A percentile compares a stretch with the other conserved stretches of the same genome.
phyloP scores from a whole-genome alignment of 495 filamentous ascomycete species.

The Aspergillus ostianus region DNA sequence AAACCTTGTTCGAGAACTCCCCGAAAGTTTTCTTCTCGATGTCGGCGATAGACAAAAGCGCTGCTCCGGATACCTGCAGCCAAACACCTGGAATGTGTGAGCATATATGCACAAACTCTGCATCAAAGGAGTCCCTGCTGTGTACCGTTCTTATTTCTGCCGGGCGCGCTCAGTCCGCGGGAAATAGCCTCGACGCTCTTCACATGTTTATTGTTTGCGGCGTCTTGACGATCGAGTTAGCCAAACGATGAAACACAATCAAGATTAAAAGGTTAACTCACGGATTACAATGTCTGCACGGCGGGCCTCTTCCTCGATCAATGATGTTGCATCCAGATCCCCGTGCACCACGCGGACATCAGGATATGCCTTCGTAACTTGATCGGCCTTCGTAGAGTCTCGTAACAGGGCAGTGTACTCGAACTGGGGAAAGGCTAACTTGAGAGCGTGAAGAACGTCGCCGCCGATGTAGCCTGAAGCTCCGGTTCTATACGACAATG shows the following conservation, averaged over 20 bases:
- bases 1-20: conserved; percentile 24
- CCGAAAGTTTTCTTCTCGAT: conserved; percentile 24
- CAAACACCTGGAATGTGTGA: conserved; percentile 25
- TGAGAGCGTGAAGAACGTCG: conserved; percentile 55
- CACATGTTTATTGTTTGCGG: conserved; percentile 41
- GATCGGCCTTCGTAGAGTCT: conserved; percentile 55
- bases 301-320: conserved; percentile 40
- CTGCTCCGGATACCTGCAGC: conserved; percentile 35
- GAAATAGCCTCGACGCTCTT: conserved; percentile 38
- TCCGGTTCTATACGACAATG: conserved; percentile 38
- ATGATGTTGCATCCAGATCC: conserved; percentile 37
- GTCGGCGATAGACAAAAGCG: conserved; percentile 30
- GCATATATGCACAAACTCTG: neutral
- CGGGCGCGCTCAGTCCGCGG: conserved; percentile 31
- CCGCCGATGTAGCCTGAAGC: conserved; percentile 69
- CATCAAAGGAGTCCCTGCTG: neutral
- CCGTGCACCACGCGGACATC: conserved; percentile 44
- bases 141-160: conserved; percentile 19
- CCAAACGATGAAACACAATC: no score
- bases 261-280: conserved; percentile 28
- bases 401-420: conserved; percentile 59
- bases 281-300: conserved; percentile 48
- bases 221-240: conserved; percentile 22
- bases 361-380: conserved; percentile 49
- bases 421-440: conserved; percentile 57